Conservation (phyloP, 345 rosid genomes). For the Barbarea vulgaris region DNA sequence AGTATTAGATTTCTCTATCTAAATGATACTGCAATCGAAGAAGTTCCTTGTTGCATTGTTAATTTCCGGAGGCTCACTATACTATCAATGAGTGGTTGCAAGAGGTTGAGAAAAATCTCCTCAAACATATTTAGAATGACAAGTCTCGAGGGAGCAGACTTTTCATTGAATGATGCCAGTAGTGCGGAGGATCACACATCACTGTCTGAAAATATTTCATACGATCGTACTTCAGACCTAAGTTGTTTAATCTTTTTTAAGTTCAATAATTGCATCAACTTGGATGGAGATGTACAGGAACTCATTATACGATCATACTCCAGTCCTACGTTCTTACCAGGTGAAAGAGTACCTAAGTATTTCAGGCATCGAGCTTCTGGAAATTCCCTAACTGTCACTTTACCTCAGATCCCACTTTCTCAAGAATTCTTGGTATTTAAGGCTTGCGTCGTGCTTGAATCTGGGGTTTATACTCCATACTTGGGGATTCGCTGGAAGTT, state of each 20-base stretch:
- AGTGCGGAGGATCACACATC: background rate
- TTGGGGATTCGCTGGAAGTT: background rate
- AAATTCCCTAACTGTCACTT: background rate
- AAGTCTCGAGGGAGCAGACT: background rate
- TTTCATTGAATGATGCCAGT: background rate
- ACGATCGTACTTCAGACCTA: too few species aligned
- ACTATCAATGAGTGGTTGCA: background rate
- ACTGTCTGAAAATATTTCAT: too few species aligned
- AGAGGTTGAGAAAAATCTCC: slow-evolving; percentile 18
- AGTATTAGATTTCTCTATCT: background rate
- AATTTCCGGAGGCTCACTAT: accelerated
- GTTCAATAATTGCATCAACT: background rate
- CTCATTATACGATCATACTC: background rate
- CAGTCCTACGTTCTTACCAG: background rate
- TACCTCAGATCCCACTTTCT: background rate
- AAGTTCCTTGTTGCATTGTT: slow-evolving; percentile 21
- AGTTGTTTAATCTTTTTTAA: too few species aligned
- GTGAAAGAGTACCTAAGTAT: background rate
- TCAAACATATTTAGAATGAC: background rate
- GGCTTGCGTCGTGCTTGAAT: background rate
- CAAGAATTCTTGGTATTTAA: background rate
- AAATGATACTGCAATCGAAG: slow-evolving; percentile 11
- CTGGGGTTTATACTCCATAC: background rate
- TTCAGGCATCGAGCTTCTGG: background rate
- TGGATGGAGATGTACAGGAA: background rate